Evolutionary conservation across 1,139 yeast species (phyloP).

Genomic region (Scheffersomyces titani): DNA sequence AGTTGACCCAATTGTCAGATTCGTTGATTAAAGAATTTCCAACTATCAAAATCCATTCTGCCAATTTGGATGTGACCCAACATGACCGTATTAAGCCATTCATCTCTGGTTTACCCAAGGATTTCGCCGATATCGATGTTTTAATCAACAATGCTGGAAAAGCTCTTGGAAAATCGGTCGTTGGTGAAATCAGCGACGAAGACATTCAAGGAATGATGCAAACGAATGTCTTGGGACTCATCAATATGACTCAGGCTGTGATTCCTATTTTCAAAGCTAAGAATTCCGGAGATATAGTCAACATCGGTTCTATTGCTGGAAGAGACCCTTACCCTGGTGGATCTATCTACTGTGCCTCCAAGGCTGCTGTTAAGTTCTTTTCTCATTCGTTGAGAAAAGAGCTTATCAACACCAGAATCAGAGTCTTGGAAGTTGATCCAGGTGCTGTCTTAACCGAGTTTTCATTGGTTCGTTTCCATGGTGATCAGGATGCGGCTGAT

Average conservation of each 20-base stretch:
- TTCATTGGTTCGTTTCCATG: slow-evolving; percentile 72
- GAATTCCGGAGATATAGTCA: slow-evolving; percentile 74
- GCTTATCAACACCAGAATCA: slow-evolving; percentile 65
- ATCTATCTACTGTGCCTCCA: slow-evolving; percentile 85
- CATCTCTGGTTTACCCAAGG: slow-evolving; percentile 30
- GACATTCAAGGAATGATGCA: slow-evolving; percentile 42
- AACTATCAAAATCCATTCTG: slow-evolving; percentile 26
- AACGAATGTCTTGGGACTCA: slow-evolving; percentile 45
- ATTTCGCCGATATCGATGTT: slow-evolving; percentile 40
- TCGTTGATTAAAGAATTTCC: slow-evolving; percentile 28
- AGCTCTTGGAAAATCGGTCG: slow-evolving; percentile 41
- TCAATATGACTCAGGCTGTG: slow-evolving; percentile 40
- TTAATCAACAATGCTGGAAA: slow-evolving; percentile 47
- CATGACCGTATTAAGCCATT: slow-evolving; percentile 35
- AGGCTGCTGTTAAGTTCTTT: slow-evolving; percentile 78
- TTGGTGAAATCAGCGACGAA: slow-evolving; percentile 32
- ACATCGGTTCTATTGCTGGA: slow-evolving; percentile 89
- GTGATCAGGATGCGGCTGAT: slow-evolving; percentile 68
- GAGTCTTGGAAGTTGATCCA: slow-evolving; percentile 85
- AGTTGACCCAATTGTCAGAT: slow-evolving; percentile 27
- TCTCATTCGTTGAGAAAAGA: slow-evolving; percentile 79
- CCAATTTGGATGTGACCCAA: slow-evolving; percentile 37
- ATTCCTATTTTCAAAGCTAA: slow-evolving; percentile 47
- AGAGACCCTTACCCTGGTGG: slow-evolving; percentile 87
- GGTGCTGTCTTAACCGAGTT: slow-evolving; percentile 91